Evolutionary conservation across 1,284 basidiomycete genomes (phyloP).

Genomic region (Ceratobasidium theobromae): DNA sequence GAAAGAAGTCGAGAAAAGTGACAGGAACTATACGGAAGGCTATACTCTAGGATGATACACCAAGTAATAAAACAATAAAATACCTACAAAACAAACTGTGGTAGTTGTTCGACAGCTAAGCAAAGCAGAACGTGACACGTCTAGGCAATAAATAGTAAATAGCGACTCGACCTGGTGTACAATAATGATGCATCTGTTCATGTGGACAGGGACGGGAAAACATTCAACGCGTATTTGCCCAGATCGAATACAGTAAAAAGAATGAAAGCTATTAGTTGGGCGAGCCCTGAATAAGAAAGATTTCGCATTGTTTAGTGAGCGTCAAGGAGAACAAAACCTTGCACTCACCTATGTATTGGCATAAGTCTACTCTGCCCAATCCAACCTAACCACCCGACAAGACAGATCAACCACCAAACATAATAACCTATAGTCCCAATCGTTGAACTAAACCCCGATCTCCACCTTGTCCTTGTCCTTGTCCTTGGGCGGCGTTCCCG

Average conservation of each 20-base stretch:
- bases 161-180: slow-evolving; percentile 31
- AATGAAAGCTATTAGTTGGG: neutral
- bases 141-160: slow-evolving; percentile 32
- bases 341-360: too few species aligned
- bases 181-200: neutral
- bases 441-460: slow-evolving; percentile 24
- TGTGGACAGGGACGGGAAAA: slow-evolving; percentile 3
- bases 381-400: slow-evolving; percentile 5
- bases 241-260: slow-evolving; percentile 9
- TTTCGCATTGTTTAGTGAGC: too few species aligned
- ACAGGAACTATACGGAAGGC: neutral
- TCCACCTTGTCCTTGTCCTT: slow-evolving; percentile 8
- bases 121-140: slow-evolving; percentile 6
- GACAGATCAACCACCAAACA: neutral
- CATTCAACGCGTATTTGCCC: slow-evolving; percentile 11
- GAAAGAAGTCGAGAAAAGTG: neutral
- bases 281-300: neutral
- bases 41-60: slow-evolving; percentile 6
- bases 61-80: neutral
- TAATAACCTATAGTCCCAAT: slow-evolving; percentile 6
- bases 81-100: neutral
- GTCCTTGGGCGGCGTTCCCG: neutral
- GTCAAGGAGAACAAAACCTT: too few species aligned
- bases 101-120: neutral
- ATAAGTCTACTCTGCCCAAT: neutral